These are phyloP conservation scores for Penicillium olsonii DNA, from an alignment of 2,329 filamentous ascomycete species.

Conservation along the genomic window DNA sequence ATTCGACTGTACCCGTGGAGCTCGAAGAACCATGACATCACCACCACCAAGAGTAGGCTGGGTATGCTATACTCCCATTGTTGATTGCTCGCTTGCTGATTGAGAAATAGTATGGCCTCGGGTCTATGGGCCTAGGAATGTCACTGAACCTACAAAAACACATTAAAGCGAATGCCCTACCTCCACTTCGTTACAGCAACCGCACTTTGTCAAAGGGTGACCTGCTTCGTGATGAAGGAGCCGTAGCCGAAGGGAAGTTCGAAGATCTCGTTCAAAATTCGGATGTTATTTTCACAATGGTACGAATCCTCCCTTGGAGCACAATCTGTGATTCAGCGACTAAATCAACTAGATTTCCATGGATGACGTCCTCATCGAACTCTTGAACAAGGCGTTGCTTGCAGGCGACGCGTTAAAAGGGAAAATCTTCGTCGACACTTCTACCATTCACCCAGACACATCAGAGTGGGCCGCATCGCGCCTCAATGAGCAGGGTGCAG, in stretches of 20 bases:
- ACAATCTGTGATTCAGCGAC: background rate
- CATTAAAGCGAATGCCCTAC: slow-evolving; percentile 20
- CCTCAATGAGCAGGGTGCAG: slow-evolving; percentile 32
- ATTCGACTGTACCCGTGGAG: background rate
- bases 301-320: slow-evolving; percentile 4
- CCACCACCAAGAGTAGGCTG: slow-evolving; percentile 11
- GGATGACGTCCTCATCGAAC: slow-evolving; percentile 44
- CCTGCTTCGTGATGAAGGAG: background rate
- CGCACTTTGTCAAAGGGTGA: slow-evolving; percentile 52
- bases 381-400: slow-evolving; percentile 21
- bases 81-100: background rate
- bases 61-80: slow-evolving; percentile 9
- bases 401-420: slow-evolving; percentile 21
- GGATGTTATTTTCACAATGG: slow-evolving; percentile 42
- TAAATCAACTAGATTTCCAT: slow-evolving; percentile 41
- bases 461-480: slow-evolving; percentile 31
- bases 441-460: slow-evolving; percentile 53
- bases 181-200: slow-evolving; percentile 47
- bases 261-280: slow-evolving; percentile 20
- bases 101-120: slow-evolving; percentile 42
- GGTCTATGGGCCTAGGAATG: slow-evolving; percentile 56
- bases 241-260: slow-evolving; percentile 1
- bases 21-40: slow-evolving; percentile 2
- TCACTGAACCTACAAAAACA: slow-evolving; percentile 52
- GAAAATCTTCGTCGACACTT: slow-evolving; percentile 54